Evolutionary conservation across 768 basidiomycete genomes (phyloP).

Genomic region (Collybia sordida): DNA sequence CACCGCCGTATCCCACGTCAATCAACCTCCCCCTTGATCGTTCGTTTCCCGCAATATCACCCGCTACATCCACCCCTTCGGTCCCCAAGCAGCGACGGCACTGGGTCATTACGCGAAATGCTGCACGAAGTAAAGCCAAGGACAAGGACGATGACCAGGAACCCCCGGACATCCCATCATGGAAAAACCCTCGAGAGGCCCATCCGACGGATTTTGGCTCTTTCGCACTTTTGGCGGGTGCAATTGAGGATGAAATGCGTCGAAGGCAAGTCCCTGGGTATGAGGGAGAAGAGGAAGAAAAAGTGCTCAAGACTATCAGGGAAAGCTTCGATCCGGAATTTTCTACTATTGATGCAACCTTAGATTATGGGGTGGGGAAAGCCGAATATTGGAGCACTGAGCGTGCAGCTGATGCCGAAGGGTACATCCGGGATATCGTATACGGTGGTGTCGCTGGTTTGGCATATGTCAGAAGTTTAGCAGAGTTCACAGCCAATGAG

Average conservation of each 20-base stretch:
- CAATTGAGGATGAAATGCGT: slow-evolving; percentile 43
- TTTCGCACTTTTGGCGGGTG: slow-evolving; percentile 52
- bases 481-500: slow-evolving; percentile 56
- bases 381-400: slow-evolving; percentile 49
- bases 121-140: slow-evolving; percentile 46
- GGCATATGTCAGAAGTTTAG: slow-evolving; percentile 75
- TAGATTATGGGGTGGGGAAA: slow-evolving; percentile 8
- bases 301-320: slow-evolving; percentile 30
- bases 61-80: slow-evolving; percentile 24
- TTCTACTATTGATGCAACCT: slow-evolving; percentile 12
- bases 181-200: slow-evolving; percentile 52
- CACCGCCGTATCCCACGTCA: slow-evolving; percentile 13
- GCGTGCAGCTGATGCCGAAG: slow-evolving; percentile 55
- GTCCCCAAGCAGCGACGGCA: slow-evolving; percentile 44
- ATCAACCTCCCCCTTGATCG: slow-evolving; percentile 14
- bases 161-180: slow-evolving; percentile 32
- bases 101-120: slow-evolving; percentile 60
- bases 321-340: slow-evolving; percentile 36
- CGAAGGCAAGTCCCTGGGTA: slow-evolving; percentile 22
- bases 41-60: slow-evolving; percentile 19
- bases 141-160: slow-evolving; percentile 54
- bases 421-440: slow-evolving; percentile 70
- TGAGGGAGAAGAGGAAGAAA: slow-evolving; percentile 32
- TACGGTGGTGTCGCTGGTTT: slow-evolving; percentile 78
- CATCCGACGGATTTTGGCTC: slow-evolving; percentile 62